Conservation (phyloP, 345 rosid species). For the Psidium guajava region DNA sequence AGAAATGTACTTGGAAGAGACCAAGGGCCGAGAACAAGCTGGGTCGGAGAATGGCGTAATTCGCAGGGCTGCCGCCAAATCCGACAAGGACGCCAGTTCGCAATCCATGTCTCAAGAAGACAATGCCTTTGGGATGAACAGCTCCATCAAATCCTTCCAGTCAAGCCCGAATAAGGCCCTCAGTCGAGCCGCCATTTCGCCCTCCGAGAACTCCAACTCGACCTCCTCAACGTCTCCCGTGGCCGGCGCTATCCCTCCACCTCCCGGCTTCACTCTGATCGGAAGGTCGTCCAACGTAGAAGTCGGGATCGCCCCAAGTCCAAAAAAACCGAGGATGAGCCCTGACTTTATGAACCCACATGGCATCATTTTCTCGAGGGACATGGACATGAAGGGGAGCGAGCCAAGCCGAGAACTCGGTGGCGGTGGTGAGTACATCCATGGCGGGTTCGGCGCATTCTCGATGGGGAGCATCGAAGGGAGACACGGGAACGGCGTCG, state of each 20-base stretch:
- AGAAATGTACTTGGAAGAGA: constrained; percentile 65
- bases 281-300: constrained; percentile 15
- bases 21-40: constrained; percentile 24
- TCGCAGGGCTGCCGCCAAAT: constrained; percentile 1
- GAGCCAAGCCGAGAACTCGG: constrained; percentile 8
- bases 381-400: constrained; percentile 22
- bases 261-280: constrained; percentile 21
- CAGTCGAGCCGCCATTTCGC: constrained; percentile 13
- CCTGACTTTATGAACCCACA: constrained; percentile 16
- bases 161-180: constrained; percentile 11
- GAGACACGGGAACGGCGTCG: constrained; percentile 40
- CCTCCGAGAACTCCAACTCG: constrained; percentile 17
- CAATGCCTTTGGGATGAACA: neutral
- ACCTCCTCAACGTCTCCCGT: constrained; percentile 7
- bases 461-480: constrained; percentile 27
- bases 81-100: constrained; percentile 3
- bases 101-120: neutral
- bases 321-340: constrained; percentile 26
- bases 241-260: constrained; percentile 15
- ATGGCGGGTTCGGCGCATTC: constrained; percentile 23
- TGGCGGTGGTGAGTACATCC: neutral
- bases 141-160: constrained; percentile 2
- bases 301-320: constrained; percentile 21
- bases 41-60: neutral
- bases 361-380: constrained; percentile 19